phyloP scores from a whole-genome alignment of 495 filamentous ascomycete species.

The Lichina pygmaea region DNA sequence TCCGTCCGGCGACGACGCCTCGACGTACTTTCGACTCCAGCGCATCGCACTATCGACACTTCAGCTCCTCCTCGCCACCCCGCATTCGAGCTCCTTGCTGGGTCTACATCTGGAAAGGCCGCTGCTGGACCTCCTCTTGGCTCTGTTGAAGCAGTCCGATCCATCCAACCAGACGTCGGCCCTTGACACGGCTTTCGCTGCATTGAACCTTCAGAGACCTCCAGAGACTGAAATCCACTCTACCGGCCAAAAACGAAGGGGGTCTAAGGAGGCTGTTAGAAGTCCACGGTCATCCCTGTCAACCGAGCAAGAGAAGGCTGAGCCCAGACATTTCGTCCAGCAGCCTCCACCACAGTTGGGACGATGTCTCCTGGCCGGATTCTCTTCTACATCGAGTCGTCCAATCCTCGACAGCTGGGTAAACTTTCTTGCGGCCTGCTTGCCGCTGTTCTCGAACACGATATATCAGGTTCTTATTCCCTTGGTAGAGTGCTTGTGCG shows the following conservation, averaged over 20 bases:
- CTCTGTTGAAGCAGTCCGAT: conserved; percentile 30
- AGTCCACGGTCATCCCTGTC: conserved; percentile 23
- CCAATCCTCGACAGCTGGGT: conserved; percentile 78
- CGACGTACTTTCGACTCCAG: conserved; percentile 30
- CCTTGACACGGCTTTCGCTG: conserved; percentile 45
- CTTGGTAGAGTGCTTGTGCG: conserved; percentile 68
- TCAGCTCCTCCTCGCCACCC: conserved; percentile 48
- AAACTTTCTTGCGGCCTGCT: conserved; percentile 52
- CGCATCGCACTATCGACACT: conserved; percentile 42
- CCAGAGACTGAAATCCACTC: conserved; percentile 6
- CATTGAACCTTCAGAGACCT: conserved; percentile 36
- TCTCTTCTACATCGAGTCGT: conserved; percentile 47
- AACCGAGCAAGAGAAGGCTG: conserved; percentile 19
- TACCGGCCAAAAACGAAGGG: conserved; percentile 17
- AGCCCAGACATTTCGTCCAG: conserved; percentile 12
- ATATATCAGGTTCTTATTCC: conserved; percentile 81
- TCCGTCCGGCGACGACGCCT: conserved; percentile 12
- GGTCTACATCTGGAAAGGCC: conserved; percentile 43
- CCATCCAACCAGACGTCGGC: conserved; percentile 45
- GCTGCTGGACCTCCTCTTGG: conserved; percentile 42
- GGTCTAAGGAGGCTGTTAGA: conserved; percentile 18
- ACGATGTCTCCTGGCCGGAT: conserved; percentile 57
- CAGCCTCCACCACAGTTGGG: conserved; percentile 35
- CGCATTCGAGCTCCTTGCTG: conserved; percentile 28
- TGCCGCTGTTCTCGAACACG: conserved; percentile 54